These are phyloP conservation scores for Bassia scoparia DNA, from an alignment of 148 eudicot species.

Conservation along the genomic window DNA sequence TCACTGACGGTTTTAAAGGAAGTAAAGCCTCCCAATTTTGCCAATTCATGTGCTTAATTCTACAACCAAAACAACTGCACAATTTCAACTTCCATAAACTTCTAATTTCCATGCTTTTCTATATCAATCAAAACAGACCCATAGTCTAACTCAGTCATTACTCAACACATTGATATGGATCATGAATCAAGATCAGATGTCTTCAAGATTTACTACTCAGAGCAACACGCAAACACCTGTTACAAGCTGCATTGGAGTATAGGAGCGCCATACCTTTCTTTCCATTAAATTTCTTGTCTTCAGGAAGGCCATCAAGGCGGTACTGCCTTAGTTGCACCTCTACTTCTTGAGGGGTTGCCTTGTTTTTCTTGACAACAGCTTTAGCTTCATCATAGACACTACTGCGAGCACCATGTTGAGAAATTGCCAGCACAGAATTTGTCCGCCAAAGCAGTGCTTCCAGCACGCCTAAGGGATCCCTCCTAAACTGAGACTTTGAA, in stretches of 20 bases:
- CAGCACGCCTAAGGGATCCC: constrained; percentile 91
- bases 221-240: background rate
- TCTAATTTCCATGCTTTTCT: background rate
- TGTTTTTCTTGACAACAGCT: constrained; percentile 89
- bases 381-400: constrained; percentile 94
- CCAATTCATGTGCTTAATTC: too few species aligned
- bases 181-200: background rate
- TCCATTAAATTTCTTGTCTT: constrained; percentile 77
- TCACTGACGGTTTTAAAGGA: too few species aligned
- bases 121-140: background rate
- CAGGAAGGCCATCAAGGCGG: constrained; percentile 79
- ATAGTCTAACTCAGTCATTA: background rate
- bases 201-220: background rate
- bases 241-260: background rate
- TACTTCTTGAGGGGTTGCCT: constrained; percentile 94
- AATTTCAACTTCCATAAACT: too few species aligned
- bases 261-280: constrained; percentile 55
- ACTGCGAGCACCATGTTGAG: constrained; percentile 96
- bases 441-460: constrained; percentile 91
- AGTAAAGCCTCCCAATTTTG: too few species aligned
- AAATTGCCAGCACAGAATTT: constrained; percentile 73
- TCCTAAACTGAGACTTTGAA: constrained; percentile 91
- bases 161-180: background rate
- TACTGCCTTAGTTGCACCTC: constrained; percentile 76
- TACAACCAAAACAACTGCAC: too few species aligned